Percentiles rank a stretch among this genome's conserved stretches.
phyloP scores from a whole-genome alignment of 345 rosid species.

The Aurinia saxatilis region DNA sequence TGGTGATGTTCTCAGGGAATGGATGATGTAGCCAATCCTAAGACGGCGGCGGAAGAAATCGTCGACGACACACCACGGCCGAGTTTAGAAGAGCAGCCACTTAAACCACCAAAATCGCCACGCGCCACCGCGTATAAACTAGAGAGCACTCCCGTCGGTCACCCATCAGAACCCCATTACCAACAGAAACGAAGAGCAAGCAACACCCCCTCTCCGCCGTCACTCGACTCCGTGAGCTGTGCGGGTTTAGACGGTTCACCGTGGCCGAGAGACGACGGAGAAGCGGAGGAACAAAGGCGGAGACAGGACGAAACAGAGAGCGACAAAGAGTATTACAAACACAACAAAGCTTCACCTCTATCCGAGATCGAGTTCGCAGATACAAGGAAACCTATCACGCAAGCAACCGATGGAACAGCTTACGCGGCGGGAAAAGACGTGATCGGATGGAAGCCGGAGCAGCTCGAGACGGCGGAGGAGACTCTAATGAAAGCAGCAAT shows the following conservation, averaged over 20 bases:
- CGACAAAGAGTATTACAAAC: slow-evolving; percentile 39
- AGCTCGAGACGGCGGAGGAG: slow-evolving; percentile 80
- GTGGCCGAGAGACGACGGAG: slow-evolving; percentile 26
- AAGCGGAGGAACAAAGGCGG: slow-evolving; percentile 5
- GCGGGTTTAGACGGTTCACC: slow-evolving; percentile 59
- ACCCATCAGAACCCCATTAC: slow-evolving; percentile 35
- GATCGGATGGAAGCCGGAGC: slow-evolving; percentile 67
- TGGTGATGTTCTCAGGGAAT: slow-evolving; percentile 31
- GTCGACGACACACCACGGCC: slow-evolving; percentile 21
- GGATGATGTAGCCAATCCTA: slow-evolving; percentile 33
- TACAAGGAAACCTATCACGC: slow-evolving; percentile 67
- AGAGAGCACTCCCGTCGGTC: slow-evolving; percentile 34
- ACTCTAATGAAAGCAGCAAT: slow-evolving; percentile 42
- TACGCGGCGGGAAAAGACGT: slow-evolving; percentile 24
- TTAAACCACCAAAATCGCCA: slow-evolving; percentile 39
- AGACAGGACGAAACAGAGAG: slow-evolving; percentile 21
- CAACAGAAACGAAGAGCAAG: slow-evolving; percentile 41
- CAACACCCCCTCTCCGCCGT: slow-evolving; percentile 1
- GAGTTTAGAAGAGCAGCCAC: slow-evolving; percentile 34
- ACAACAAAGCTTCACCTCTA: slow-evolving; percentile 67
- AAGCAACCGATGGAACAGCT: slow-evolving; percentile 56
- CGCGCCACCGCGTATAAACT: slow-evolving; percentile 35
- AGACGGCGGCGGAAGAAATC: slow-evolving; percentile 22
- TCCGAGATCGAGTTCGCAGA: slow-evolving; percentile 60
- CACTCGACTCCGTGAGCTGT: slow-evolving; percentile 32